A percentile compares a stretch with the other conserved stretches of the same genome.
phyloP scores from a whole-genome alignment of 441 rosid species.

The Syzygium syzygioides region DNA sequence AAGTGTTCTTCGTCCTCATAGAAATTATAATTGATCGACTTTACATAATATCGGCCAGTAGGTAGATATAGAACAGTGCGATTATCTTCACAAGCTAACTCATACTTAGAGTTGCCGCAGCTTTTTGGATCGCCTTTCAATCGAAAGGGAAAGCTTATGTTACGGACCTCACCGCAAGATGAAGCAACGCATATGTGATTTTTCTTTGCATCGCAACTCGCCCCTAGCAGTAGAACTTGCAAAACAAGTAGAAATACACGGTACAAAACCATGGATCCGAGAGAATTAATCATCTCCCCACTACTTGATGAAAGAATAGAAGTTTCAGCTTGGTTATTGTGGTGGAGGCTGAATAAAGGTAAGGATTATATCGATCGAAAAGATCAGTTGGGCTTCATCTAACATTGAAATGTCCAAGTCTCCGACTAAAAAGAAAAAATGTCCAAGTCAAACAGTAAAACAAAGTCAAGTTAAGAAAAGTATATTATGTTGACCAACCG shows the following conservation, averaged over 20 bases:
- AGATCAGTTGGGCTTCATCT: neutral
- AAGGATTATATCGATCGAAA: neutral
- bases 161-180: neutral
- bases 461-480: neutral
- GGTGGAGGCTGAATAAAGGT: neutral
- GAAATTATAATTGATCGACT: neutral
- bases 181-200: neutral
- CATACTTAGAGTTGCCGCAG: neutral
- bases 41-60: neutral
- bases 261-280: neutral
- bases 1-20: fast-evolving
- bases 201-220: neutral
- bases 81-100: neutral
- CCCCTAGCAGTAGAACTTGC: neutral
- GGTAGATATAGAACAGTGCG: neutral
- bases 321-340: neutral
- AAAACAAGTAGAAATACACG: neutral
- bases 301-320: neutral
- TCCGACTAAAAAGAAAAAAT: too few relatives aligned
- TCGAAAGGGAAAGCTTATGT: neutral
- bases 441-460: neutral
- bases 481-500: neutral
- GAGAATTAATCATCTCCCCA: neutral
- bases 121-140: neutral
- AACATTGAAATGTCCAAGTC: neutral